Evolutionary conservation across 805 yeast species (phyloP).

Genomic region (Komagataella ulmi): DNA sequence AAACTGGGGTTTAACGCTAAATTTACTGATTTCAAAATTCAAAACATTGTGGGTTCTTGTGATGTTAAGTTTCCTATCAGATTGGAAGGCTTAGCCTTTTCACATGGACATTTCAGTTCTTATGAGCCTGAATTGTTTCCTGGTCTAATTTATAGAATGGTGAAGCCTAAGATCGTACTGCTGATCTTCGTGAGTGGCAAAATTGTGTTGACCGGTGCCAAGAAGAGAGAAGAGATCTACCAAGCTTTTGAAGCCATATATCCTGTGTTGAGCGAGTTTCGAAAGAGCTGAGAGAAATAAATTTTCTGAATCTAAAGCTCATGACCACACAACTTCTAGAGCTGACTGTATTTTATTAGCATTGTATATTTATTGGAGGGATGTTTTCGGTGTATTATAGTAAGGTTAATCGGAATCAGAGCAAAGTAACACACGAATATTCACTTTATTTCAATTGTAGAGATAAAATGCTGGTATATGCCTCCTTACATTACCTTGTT

Average conservation of each 20-base stretch:
- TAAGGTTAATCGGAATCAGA: neutral
- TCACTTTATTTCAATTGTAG: neutral
- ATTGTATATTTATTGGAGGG: neutral
- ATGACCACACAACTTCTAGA: neutral
- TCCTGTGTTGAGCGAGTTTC: slow-evolving; percentile 95
- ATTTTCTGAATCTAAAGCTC: neutral
- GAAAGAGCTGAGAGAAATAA: slow-evolving; percentile 38
- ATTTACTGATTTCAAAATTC: slow-evolving; percentile 95
- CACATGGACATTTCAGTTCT: slow-evolving; percentile 97
- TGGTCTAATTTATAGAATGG: slow-evolving; percentile 98
- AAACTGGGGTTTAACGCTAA: slow-evolving; percentile 96
- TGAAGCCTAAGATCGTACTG: slow-evolving; percentile 92
- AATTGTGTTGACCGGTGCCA: slow-evolving; percentile 96
- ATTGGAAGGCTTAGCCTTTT: slow-evolving; percentile 91
- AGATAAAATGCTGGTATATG: neutral
- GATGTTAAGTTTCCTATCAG: slow-evolving; percentile 97
- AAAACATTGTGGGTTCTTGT: slow-evolving; percentile 96
- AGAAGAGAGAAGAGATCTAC: slow-evolving; percentile 96
- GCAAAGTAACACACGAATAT: neutral
- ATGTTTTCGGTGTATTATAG: neutral
- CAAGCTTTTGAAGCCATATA: slow-evolving; percentile 97
- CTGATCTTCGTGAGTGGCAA: slow-evolving; percentile 95
- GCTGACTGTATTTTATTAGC: neutral
- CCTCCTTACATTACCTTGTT: neutral
- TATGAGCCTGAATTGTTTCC: slow-evolving; percentile 98